phyloP scores from a whole-genome alignment of 1,284 basidiomycete genomes.

The Cryptococcus jaspeensis region DNA sequence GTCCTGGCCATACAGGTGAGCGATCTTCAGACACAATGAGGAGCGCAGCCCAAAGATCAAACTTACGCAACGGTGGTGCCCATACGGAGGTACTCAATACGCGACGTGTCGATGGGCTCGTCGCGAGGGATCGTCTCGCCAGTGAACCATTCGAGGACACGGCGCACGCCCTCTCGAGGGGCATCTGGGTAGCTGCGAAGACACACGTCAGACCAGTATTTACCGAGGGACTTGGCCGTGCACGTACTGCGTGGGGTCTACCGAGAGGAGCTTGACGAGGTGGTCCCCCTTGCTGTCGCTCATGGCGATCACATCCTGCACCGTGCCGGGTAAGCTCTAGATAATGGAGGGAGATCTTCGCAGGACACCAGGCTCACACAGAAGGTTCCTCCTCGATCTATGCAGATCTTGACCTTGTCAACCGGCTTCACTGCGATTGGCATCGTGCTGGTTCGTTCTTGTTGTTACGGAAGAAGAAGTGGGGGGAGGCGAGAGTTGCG shows the following conservation, averaged over 20 bases:
- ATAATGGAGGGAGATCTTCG: background rate
- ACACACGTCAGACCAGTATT: constrained; percentile 11
- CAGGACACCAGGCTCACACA: constrained; percentile 40
- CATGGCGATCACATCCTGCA: constrained; percentile 13
- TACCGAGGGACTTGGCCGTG: too few species aligned
- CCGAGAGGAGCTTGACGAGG: constrained; percentile 67
- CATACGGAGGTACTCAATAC: constrained; percentile 42
- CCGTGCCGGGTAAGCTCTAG: background rate
- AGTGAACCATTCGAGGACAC: constrained; percentile 77
- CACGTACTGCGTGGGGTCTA: constrained; percentile 67
- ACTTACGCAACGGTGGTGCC: constrained; percentile 56
- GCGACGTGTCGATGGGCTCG: constrained; percentile 47
- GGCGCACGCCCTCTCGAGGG: constrained; percentile 76
- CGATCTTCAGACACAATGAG: too few species aligned
- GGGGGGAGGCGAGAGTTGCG: too few species aligned
- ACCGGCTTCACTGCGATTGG: too few species aligned
- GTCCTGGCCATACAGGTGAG: too few species aligned
- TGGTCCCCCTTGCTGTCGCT: constrained; percentile 11
- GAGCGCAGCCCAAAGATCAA: too few species aligned
- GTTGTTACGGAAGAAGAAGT: too few species aligned
- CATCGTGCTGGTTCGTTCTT: too few species aligned
- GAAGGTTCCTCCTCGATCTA: constrained; percentile 50
- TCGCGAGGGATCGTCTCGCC: constrained; percentile 65
- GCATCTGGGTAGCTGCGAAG: constrained; percentile 81
- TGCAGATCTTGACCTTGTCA: constrained; percentile 31